Conservation (phyloP, 1,284 basidiomycete genomes). For the Peniophora sp. region DNA sequence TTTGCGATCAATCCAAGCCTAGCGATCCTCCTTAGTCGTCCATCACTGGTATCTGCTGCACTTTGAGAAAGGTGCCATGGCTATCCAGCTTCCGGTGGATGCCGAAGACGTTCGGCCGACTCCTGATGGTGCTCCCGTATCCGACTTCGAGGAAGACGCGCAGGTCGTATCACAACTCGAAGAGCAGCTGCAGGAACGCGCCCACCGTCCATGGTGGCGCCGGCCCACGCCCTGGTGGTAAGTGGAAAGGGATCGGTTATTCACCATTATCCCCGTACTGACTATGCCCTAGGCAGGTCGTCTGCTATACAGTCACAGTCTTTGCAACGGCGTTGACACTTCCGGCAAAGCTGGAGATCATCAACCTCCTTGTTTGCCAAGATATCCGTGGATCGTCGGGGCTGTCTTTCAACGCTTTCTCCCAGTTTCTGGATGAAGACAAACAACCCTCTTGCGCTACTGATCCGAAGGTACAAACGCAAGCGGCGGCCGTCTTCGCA, state of each 20-base stretch:
- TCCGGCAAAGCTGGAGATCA: not conserved
- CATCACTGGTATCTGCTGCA: too few relatives aligned
- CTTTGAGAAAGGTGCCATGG: too few relatives aligned
- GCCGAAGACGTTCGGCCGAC: too few relatives aligned
- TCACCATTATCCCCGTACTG: not conserved
- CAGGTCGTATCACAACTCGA: not conserved
- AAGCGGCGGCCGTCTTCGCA: not conserved
- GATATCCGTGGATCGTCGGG: not conserved
- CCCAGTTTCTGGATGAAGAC: not conserved
- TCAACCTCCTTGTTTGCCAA: conserved; percentile 1
- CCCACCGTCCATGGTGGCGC: not conserved
- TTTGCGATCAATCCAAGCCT: too few relatives aligned
- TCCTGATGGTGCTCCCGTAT: too few relatives aligned
- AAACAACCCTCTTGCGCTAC: not conserved
- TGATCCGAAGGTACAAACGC: not conserved
- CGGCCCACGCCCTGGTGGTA: not conserved
- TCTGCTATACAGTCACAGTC: not conserved
- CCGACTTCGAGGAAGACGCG: too few relatives aligned
- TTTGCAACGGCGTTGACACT: not conserved
- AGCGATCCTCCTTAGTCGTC: too few relatives aligned
- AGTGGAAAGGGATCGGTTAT: not conserved
- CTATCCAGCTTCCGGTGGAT: too few relatives aligned
- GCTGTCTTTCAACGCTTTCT: not conserved
- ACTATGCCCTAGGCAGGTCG: not conserved
- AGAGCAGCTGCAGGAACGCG: not conserved